Evolutionary conservation across 2,329 filamentous ascomycete species (phyloP).

Genomic region (Aspergillus oerlinghausenensis): DNA sequence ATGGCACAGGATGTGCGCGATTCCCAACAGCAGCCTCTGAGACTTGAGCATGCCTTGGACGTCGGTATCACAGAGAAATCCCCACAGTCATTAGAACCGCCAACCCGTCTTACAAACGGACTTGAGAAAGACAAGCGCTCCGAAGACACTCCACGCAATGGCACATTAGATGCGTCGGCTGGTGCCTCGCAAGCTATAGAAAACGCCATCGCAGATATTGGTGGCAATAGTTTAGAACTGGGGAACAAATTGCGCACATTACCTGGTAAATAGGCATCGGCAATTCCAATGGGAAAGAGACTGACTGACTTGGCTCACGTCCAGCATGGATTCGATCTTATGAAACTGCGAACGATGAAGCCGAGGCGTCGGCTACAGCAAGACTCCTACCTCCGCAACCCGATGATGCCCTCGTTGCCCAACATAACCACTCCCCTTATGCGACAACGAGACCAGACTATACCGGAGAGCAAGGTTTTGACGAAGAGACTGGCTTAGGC

Average conservation of each 20-base stretch:
- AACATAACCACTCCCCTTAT: conserved; percentile 43
- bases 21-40: conserved; percentile 16
- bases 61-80: conserved; percentile 21
- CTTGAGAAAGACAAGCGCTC: conserved; percentile 19
- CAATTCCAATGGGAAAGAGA: background rate
- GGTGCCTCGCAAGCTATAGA: conserved; percentile 16
- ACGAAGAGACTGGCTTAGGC: conserved; percentile 1
- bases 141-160: conserved; percentile 13
- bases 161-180: conserved; percentile 17
- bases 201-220: conserved; percentile 12
- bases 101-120: conserved; percentile 7
- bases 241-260: conserved; percentile 28
- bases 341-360: conserved; percentile 33
- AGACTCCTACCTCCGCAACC: conserved; percentile 35
- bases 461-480: conserved; percentile 5
- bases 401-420: conserved; percentile 40
- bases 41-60: conserved; percentile 14
- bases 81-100: conserved; percentile 10
- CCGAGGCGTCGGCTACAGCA: conserved; percentile 30
- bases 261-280: conserved; percentile 28
- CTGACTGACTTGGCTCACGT: conserved; percentile 3
- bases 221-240: conserved; percentile 6
- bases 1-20: conserved; percentile 31
- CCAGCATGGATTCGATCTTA: conserved; percentile 44
- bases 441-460: conserved; percentile 21